Base-by-base conservation (phyloP, 306 rosid species). In the Cucurbita argyrosperma region DNA sequence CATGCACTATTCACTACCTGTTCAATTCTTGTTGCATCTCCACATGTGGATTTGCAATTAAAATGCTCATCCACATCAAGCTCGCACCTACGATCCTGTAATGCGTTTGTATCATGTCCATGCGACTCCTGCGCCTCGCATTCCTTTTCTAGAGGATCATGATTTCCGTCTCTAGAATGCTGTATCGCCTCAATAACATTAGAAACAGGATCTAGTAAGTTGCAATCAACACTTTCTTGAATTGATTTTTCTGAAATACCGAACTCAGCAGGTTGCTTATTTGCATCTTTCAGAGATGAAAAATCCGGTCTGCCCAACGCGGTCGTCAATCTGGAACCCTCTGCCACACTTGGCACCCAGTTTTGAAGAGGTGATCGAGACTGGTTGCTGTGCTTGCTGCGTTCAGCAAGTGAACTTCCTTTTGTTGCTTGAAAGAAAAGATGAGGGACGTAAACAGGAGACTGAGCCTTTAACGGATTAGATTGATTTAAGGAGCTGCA, bases 261-360 rank as follows among this genome's bases (percentile, higher is more conserved):
- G 63, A 45, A 76, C 76, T 77, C 81, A 68, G 80, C 66, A 72
- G 80, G 39, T 70, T 75, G 76, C 55, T 71, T 78, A 65, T 76
- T 83, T 74, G 80, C 84, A 82, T 71, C 64, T 65, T 81, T 88
- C 11, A 71, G 67, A n/a, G 80, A 78, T 26, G 86, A 85, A 78
- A 59, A 64, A 39, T 59, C 83, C 79, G 78, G 75, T 76, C 83
- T 79, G 50, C 60, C 18, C 70, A 84, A 85, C 4, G 35, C 4
- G 53, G 62, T 76, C 60, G 77, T 71, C 42, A 76, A 74, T 49
- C 83, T 75, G 35, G 76, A 45, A 83, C 80, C 83, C 82, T 88
- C 88, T 67, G 71, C 78, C 69, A 78, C 88, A 77, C 79, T 76
- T 7, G 96, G 96, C 80, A 92, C 82, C 94, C 97, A 88, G 79